Base-by-base conservation (phyloP, 768 basidiomycete genomes). In the Auriculariales sp. region DNA sequence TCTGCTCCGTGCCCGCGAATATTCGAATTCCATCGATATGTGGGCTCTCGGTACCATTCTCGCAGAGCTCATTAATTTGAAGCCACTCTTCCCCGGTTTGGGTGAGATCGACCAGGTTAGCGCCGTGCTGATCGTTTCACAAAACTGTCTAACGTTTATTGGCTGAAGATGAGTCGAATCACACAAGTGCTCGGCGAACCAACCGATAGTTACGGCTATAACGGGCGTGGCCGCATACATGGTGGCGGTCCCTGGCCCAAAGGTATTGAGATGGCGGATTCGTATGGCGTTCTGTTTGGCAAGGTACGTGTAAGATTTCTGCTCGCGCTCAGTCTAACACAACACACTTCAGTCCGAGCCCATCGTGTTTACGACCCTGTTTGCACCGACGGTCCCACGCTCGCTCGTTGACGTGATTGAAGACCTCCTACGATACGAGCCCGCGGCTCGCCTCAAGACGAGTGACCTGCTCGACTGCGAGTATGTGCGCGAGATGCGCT, bases 41-140 rank as follows among this genome's bases (percentile, higher is more conserved):
- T 99, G 95, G 95, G 95, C 95, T 2, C 70, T 99, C 49, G 95
- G 95, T 14, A 94, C 95, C 5, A 99, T 99, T 65, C 84, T 99
- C 78, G 90, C 93, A 6, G 95, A 99, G 64, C 71, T 97, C 50
- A 76, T 95, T 66, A 98, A 94, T 62, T 75, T 99, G 52, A 83
- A 87, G 54, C 94, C 95, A 4, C 68, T 99, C 35, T 99, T 99
- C 63, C 95, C 95, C 27, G 95, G 95, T 17, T 79, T 81, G 48
- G 83, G 82, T 60, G 92, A 95, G 62, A 71, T 87, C 48, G 94
- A 98, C 68, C 95, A 99, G 67, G 80, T 98, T 30, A 79, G 73
- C n/a, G n/a, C n/a, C n/a, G n/a, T n/a, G n/a, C n/a, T n/a, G n/a
- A n/a, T n/a, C n/a, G n/a, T n/a, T n/a, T n/a, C n/a, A n/a, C n/a